A percentile compares a stretch with the other conserved stretches of the same genome.
Conservation (phyloP, 2,329 filamentous ascomycete species). For the Coniochaeta sp. region DNA sequence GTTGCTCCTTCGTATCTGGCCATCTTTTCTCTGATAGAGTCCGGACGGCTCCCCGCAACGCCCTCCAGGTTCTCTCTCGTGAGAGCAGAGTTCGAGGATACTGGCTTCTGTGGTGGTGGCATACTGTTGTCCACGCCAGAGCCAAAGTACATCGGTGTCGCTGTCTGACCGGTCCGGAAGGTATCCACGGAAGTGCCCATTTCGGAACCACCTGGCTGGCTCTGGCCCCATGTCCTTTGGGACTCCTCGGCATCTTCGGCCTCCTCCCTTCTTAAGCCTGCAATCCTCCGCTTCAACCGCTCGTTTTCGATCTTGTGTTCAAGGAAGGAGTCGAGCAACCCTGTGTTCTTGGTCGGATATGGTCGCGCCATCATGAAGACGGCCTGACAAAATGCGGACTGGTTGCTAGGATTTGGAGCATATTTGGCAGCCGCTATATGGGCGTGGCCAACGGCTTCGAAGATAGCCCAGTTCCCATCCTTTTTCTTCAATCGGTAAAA, state of each 20-base stretch:
- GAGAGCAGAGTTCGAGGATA: conserved; percentile 56
- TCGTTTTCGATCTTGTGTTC: conserved; percentile 98
- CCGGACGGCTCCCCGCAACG: conserved; percentile 55
- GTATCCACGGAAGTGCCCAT: conserved; percentile 41
- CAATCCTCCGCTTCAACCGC: conserved; percentile 73
- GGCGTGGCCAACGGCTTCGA: conserved; percentile 88
- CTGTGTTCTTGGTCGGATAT: conserved; percentile 82
- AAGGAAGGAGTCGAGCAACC: conserved; percentile 81
- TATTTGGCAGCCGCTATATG: conserved; percentile 69
- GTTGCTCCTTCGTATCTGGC: conserved; percentile 64
- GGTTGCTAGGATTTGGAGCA: conserved; percentile 54
- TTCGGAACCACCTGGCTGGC: conserved; percentile 48
- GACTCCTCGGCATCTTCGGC: conserved; percentile 67
- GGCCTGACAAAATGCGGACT: conserved; percentile 69
- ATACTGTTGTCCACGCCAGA: conserved; percentile 29
- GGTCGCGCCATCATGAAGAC: conserved; percentile 91
- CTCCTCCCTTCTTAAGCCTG: conserved; percentile 79
- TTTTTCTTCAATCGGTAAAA: conserved; percentile 78
- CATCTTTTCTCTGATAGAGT: conserved; percentile 81
- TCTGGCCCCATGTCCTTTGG: conserved; percentile 52
- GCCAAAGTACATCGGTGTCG: neutral
- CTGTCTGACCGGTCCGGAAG: conserved; percentile 11
- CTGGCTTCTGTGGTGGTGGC: conserved; percentile 58
- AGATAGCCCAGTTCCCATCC: conserved; percentile 68
- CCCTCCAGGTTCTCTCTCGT: conserved; percentile 77